Conservation (phyloP, 192 early-diverging fungal genomes). For the Coemansia aciculifera region DNA sequence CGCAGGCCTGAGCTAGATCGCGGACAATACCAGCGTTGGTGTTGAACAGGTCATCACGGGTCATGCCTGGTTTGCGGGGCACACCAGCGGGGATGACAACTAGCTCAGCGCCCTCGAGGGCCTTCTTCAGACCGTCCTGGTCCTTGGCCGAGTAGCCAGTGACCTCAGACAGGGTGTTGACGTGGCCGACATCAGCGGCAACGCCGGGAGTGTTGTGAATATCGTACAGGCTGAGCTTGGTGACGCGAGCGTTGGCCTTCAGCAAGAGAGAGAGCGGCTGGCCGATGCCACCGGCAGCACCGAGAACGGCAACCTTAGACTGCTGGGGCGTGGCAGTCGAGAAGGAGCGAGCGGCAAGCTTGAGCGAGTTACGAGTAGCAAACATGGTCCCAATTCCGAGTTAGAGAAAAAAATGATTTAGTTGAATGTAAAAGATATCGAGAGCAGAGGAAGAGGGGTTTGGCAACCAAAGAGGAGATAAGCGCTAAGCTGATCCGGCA, state of each 20-base stretch:
- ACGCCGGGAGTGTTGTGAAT: conserved; percentile 96
- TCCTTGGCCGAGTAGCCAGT: conserved; percentile 72
- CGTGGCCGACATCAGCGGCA: conserved; percentile 94
- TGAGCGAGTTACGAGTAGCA: conserved; percentile 49
- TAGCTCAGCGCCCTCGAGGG: conserved; percentile 71
- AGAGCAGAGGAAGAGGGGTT: not conserved
- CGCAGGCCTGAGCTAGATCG: conserved; percentile 76
- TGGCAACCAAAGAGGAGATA: not conserved
- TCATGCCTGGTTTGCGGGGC: conserved; percentile 99
- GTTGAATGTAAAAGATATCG: not conserved
- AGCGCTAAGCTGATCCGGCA: not conserved
- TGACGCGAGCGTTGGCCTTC: conserved; percentile 84
- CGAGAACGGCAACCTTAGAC: conserved; percentile 68
- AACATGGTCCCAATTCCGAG: conserved; percentile 42
- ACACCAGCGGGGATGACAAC: conserved; percentile 98
- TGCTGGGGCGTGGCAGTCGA: conserved; percentile 49
- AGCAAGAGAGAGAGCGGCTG: conserved; percentile 95
- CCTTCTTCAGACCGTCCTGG: conserved; percentile 71
- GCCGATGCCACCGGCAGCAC: conserved; percentile 93
- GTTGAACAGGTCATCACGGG: conserved; percentile 98
- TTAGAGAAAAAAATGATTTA: not conserved
- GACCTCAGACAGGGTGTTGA: conserved; percentile 81
- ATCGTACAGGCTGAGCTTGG: conserved; percentile 89
- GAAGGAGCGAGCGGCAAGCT: conserved; percentile 53
- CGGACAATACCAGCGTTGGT: conserved; percentile 91